Conservation (phyloP, 1,284 basidiomycete species). For the Kalmanozyma brasiliensis region DNA sequence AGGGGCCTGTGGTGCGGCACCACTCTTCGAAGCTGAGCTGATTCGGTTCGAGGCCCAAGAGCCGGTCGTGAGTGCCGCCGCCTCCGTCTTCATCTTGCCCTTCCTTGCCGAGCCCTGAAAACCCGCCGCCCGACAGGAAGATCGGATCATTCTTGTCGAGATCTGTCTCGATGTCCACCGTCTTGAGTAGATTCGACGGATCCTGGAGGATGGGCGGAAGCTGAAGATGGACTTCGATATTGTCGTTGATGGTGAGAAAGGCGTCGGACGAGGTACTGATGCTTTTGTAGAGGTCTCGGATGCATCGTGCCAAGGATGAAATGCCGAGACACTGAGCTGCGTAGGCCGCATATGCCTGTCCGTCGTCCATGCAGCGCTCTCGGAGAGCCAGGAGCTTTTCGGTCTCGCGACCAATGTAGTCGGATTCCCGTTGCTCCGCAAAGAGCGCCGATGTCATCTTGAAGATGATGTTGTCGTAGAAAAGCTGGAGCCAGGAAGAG, state of each 20-base stretch:
- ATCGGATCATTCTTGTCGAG: conserved; percentile 60
- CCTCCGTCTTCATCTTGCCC: conserved; percentile 33
- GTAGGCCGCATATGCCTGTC: conserved; percentile 49
- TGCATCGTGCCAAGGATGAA: conserved; percentile 57
- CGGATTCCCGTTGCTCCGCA: conserved; percentile 53
- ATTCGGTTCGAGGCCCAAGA: conserved; percentile 21
- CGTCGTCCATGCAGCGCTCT: conserved; percentile 58
- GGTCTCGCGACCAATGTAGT: conserved; percentile 56
- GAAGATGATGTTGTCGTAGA: conserved; percentile 65
- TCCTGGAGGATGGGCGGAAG: conserved; percentile 62
- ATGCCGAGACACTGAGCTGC: conserved; percentile 47
- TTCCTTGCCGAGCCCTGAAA: conserved; percentile 40
- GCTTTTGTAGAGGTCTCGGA: conserved; percentile 52
- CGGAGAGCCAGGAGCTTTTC: conserved; percentile 52
- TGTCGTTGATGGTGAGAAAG: conserved; percentile 60
- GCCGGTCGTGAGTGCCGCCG: conserved; percentile 29
- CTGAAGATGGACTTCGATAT: conserved; percentile 60
- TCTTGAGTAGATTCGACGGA: conserved; percentile 39
- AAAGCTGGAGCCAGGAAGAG: conserved; percentile 57
- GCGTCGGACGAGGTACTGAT: conserved; percentile 56
- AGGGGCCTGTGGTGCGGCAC: conserved; percentile 71
- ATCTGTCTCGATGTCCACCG: conserved; percentile 59
- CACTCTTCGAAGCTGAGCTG: conserved; percentile 58
- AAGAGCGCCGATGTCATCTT: conserved; percentile 66
- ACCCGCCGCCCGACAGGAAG: conserved; percentile 50